These are phyloP conservation scores for Podaxis sp. DNA, from an alignment of 768 basidiomycete genomes.

Conservation along the genomic window DNA sequence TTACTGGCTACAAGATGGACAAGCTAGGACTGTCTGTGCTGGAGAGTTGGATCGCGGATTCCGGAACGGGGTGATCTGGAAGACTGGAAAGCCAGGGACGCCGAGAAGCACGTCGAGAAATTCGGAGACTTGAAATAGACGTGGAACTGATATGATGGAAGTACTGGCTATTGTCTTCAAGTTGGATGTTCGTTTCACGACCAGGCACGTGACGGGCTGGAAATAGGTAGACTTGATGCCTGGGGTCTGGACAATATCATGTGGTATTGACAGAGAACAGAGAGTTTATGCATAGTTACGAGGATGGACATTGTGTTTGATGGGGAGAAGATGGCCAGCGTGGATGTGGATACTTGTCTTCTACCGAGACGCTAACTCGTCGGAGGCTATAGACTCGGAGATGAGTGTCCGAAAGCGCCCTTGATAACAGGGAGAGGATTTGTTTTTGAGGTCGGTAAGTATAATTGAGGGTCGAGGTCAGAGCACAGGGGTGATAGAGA, in stretches of 20 bases:
- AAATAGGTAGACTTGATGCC: too few relatives aligned
- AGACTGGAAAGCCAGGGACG: neutral
- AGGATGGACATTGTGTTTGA: neutral
- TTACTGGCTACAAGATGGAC: neutral
- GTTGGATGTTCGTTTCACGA: too few relatives aligned
- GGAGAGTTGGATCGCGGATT: too few relatives aligned
- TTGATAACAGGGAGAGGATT: neutral
- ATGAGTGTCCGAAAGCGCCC: neutral
- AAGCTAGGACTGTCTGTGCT: neutral
- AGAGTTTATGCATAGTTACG: too few relatives aligned
- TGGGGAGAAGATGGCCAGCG: neutral
- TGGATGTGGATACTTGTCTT: neutral
- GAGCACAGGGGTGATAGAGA: too few relatives aligned
- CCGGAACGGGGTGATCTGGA: neutral
- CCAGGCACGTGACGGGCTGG: too few relatives aligned
- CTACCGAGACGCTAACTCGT: neutral
- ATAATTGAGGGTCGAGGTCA: neutral
- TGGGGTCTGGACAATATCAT: too few relatives aligned
- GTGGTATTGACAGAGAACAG: too few relatives aligned
- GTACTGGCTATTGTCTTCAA: neutral
- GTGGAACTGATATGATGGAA: neutral
- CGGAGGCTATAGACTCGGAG: neutral
- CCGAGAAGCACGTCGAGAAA: neutral
- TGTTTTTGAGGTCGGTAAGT: neutral
- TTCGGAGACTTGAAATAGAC: neutral